Evolutionary conservation across 768 basidiomycete genomes (phyloP).

Genomic region (Mycena metata): DNA sequence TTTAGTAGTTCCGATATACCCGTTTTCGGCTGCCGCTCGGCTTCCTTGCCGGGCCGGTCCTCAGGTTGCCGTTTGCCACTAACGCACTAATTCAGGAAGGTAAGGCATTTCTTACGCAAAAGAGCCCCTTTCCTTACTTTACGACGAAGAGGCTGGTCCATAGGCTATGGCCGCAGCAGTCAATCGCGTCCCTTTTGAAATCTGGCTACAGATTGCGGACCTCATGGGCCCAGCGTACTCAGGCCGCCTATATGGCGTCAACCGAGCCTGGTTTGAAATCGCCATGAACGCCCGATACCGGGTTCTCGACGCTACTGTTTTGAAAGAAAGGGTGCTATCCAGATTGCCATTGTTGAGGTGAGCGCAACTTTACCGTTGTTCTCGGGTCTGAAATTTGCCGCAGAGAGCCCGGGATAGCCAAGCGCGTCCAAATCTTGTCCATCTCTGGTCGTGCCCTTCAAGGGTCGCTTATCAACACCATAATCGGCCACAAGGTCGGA

Average conservation of each 20-base stretch:
- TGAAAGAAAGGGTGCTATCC: slow-evolving; percentile 6
- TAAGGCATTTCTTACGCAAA: no score
- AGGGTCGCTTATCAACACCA: slow-evolving; percentile 11
- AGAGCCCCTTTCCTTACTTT: background rate
- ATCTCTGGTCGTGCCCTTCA: slow-evolving; percentile 20
- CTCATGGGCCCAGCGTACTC: slow-evolving; percentile 15
- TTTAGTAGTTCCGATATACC: no score
- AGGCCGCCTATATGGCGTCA: slow-evolving; percentile 30
- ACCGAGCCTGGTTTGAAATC: slow-evolving; percentile 33
- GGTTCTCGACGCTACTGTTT: slow-evolving; percentile 22
- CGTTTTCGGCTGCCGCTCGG: no score
- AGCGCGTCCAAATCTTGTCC: slow-evolving; percentile 20
- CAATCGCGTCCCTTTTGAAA: slow-evolving; percentile 34
- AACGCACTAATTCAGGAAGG: no score
- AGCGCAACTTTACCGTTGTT: background rate
- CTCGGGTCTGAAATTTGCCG: background rate
- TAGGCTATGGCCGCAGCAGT: slow-evolving; percentile 17
- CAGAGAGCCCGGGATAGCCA: slow-evolving; percentile 28
- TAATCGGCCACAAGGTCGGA: slow-evolving; percentile 12
- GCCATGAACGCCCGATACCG: slow-evolving; percentile 35
- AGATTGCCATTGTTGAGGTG: slow-evolving; percentile 22
- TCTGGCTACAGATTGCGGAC: slow-evolving; percentile 35
- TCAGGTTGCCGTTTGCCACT: no score
- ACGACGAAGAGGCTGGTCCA: background rate
- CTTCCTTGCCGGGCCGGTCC: no score